These are phyloP conservation scores for Cytospora mali DNA, from an alignment of 2,329 filamentous ascomycete genomes.

Conservation along the genomic window DNA sequence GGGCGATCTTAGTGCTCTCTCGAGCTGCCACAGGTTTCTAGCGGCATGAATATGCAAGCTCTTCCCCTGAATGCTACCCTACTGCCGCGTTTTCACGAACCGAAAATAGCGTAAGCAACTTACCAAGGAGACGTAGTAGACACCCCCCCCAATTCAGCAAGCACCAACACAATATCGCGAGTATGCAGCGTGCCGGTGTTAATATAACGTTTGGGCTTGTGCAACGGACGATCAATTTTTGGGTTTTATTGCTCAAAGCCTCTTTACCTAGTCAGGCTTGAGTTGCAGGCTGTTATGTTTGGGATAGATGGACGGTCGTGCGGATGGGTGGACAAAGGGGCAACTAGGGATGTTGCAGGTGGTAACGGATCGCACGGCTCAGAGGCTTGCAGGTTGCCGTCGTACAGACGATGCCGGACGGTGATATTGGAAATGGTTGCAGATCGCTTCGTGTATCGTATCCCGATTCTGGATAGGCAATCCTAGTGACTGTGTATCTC, in stretches of 20 bases:
- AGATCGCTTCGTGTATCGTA: neutral
- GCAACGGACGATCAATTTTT: neutral
- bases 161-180: neutral
- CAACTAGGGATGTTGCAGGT: neutral
- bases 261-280: neutral
- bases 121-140: too few relatives aligned
- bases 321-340: neutral
- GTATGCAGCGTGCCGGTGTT: neutral
- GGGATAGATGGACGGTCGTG: neutral
- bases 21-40: neutral
- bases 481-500: neutral
- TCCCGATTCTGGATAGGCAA: neutral
- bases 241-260: neutral
- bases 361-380: neutral
- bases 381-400: neutral
- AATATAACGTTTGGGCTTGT: neutral
- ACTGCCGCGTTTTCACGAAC: neutral
- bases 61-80: conserved; percentile 1
- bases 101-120: neutral
- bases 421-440: neutral
- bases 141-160: neutral
- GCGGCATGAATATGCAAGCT: neutral
- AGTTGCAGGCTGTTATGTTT: neutral
- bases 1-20: neutral
- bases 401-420: neutral